phyloP scores from a whole-genome alignment of 2,329 filamentous ascomycete species.

The Fusarium sacchari region DNA sequence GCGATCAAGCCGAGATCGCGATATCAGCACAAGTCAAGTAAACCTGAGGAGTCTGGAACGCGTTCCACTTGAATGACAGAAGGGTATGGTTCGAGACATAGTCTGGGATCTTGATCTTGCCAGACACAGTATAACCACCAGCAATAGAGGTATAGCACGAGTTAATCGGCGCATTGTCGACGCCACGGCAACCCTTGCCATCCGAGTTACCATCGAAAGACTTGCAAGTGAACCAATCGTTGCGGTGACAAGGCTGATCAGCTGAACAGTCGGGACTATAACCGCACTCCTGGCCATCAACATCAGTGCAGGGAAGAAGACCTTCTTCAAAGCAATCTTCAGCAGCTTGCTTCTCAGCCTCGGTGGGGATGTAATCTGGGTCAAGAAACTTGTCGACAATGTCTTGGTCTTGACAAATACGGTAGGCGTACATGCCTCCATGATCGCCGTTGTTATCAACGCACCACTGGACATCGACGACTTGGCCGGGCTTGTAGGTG shows the following conservation, averaged over 20 bases:
- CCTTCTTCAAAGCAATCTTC: conserved; percentile 63
- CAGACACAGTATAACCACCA: conserved; percentile 63
- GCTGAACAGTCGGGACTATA: conserved; percentile 59
- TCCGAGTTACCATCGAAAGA: conserved; percentile 48
- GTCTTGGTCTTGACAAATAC: conserved; percentile 62
- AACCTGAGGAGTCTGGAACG: conserved; percentile 63
- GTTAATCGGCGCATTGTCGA: conserved; percentile 55
- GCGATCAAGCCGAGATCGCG: conserved; percentile 47
- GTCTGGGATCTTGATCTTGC: conserved; percentile 61
- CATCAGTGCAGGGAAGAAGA: conserved; percentile 59
- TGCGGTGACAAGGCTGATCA: conserved; percentile 57
- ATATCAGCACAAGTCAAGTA: conserved; percentile 65
- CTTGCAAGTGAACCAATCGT: conserved; percentile 67
- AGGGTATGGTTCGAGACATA: conserved; percentile 61
- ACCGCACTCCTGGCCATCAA: conserved; percentile 59
- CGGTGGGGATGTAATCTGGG: conserved; percentile 58
- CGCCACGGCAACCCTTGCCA: conserved; percentile 55
- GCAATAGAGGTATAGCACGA: conserved; percentile 63
- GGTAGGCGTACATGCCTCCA: conserved; percentile 66
- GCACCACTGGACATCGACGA: conserved; percentile 64
- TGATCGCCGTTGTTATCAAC: conserved; percentile 67
- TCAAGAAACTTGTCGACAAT: conserved; percentile 62
- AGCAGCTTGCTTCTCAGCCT: conserved; percentile 62
- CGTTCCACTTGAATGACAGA: conserved; percentile 64
- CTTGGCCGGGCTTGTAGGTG: conserved; percentile 57